Base-by-base conservation (phyloP, 2,329 filamentous ascomycete species). In the Dryadomyces quercus-mongolicae region DNA sequence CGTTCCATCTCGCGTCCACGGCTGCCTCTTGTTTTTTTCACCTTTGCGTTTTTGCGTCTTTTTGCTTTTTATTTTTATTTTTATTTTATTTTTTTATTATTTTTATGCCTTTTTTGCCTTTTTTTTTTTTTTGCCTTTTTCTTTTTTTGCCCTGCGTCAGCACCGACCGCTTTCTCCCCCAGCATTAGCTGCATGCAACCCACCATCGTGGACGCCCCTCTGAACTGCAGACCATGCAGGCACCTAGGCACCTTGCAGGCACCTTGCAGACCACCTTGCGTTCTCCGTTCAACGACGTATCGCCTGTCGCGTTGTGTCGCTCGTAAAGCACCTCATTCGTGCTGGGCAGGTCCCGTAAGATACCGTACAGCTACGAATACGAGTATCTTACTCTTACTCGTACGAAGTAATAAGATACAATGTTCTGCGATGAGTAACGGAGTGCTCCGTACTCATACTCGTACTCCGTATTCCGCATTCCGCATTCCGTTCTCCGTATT, bases 41-140 rank as follows among this genome's bases (percentile, higher is more conserved):
- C 12, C n/a, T n/a, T 40, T 18, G 20, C 10, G 5, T 45, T 6
- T 21, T 47, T n/a, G n/a, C n/a, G n/a, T n/a, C n/a, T n/a, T n/a
- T n/a, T n/a, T n/a, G n/a, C n/a, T n/a, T n/a, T n/a, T n/a, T n/a
- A n/a, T n/a, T n/a, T 16, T 47, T 7, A 10, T 40, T 58, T 60
- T 54, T 56, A 52, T 55, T 58, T 51, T 60, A 61, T 18, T 55
- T 53, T 54, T 56, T 53, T 63, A 58, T 61, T 56, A 22, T 53
- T 56, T 58, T 8, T 16, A 40, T 7, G 9, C 22, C 57, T 60
- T 54, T 56, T 52, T 55, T 58, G n/a, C n/a, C n/a, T 16, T 47
- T 7, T 21, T 40, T 58, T 60, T 54, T 56, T 52, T 55, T 58
- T 51, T 60, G 61, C n/a, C 55, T 53, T 54, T 56, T 53, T 63